Percentiles rank a stretch among this genome's conserved stretches.
Evolutionary conservation across 441 rosid species (phyloP).

Genomic region (Gossypium davidsonii): DNA sequence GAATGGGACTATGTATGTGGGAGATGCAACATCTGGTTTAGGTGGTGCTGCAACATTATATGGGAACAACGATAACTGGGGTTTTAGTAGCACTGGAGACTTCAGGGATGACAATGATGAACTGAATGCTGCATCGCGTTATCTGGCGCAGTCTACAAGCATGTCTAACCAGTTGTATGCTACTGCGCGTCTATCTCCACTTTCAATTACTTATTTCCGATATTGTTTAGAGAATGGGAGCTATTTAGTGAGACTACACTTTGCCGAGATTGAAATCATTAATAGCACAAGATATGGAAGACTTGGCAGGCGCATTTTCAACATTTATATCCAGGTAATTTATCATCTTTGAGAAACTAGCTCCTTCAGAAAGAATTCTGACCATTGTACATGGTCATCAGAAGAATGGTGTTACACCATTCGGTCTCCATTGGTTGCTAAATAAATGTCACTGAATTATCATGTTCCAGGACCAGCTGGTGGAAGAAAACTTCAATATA

Average conservation of each 20-base stretch:
- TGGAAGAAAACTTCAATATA: constrained; percentile 27
- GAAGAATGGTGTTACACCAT: neutral
- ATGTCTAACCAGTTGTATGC: constrained; percentile 31
- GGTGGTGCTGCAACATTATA: constrained; percentile 22
- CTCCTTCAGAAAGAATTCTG: neutral
- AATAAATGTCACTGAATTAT: neutral
- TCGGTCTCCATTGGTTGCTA: neutral
- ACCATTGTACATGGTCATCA: neutral
- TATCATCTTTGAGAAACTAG: neutral
- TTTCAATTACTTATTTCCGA: constrained; percentile 54
- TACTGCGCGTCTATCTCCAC: constrained; percentile 49
- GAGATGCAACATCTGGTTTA: constrained; percentile 18
- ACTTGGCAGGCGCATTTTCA: constrained; percentile 53
- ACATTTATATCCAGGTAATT: constrained; percentile 61
- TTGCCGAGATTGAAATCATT: constrained; percentile 53
- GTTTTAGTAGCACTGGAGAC: constrained; percentile 40
- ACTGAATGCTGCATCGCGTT: constrained; percentile 17
- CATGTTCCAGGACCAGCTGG: constrained; percentile 25
- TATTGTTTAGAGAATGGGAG: constrained; percentile 53
- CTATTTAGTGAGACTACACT: constrained; percentile 42
- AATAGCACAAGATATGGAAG: constrained; percentile 34
- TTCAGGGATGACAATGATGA: constrained; percentile 28
- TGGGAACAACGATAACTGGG: constrained; percentile 26
- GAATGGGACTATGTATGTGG: constrained; percentile 22
- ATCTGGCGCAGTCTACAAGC: constrained; percentile 18